Conservation (phyloP, 148 eudicot genomes). For the Talinum fruticosum region DNA sequence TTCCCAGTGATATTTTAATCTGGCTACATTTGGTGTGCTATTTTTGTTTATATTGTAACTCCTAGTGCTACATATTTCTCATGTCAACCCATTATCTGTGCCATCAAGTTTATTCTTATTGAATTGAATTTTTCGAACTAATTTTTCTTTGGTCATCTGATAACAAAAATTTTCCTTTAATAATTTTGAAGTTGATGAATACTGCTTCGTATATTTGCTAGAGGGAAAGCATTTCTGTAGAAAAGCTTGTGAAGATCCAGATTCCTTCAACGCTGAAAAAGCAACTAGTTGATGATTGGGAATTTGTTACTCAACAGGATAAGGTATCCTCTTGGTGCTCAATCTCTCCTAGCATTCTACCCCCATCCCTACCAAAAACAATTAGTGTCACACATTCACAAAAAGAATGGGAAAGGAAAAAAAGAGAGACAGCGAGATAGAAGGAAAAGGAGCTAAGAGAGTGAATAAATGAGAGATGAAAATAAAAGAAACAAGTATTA, state of each 20-base stretch:
- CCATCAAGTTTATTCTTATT: not conserved
- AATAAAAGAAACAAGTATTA: no score
- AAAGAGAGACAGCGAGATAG: no score
- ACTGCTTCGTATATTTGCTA: conserved; percentile 27
- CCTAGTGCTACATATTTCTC: no score
- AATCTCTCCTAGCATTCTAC: not conserved
- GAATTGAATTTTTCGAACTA: not conserved
- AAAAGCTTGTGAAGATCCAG: conserved; percentile 78
- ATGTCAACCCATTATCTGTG: not conserved
- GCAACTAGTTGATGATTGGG: conserved; percentile 92
- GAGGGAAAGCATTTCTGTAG: conserved; percentile 66
- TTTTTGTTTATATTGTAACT: not conserved
- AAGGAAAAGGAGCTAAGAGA: no score
- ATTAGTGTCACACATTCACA: no score
- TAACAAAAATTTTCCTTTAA: conserved; percentile 10
- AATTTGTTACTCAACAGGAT: conserved; percentile 68
- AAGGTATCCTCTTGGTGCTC: conserved; percentile 48
- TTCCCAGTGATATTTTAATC: not conserved
- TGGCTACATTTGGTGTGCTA: not conserved
- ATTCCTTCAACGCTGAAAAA: conserved; percentile 75
- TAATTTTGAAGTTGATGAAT: conserved; percentile 19
- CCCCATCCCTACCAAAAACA: not conserved
- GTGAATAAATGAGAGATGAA: no score
- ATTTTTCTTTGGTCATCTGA: not conserved
- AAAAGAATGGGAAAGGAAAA: no score